Percentiles rank a stretch among this genome's conserved stretches.
These are phyloP conservation scores for Powellomyces hirtus DNA, from an alignment of 192 early-diverging fungal species.

Conservation along the genomic window DNA sequence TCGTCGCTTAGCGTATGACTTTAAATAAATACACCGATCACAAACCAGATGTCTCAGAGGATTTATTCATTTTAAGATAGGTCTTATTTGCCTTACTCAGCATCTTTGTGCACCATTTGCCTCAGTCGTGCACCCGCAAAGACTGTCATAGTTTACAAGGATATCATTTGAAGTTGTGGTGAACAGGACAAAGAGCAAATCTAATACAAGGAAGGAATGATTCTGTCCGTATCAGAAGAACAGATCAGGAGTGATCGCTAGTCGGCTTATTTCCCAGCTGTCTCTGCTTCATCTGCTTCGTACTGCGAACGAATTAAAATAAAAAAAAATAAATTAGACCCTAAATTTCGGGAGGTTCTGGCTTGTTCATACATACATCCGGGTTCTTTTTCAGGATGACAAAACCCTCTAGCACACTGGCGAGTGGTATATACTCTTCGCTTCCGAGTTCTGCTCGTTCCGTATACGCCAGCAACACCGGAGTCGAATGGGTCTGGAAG, in stretches of 20 bases:
- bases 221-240: too few relatives aligned
- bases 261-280: conserved; percentile 31
- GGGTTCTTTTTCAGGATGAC: conserved; percentile 93
- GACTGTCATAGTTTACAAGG: too few relatives aligned
- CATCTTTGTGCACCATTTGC: too few relatives aligned
- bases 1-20: too few relatives aligned
- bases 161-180: too few relatives aligned
- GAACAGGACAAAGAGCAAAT: too few relatives aligned
- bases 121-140: too few relatives aligned
- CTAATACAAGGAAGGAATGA: too few relatives aligned
- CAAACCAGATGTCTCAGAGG: too few relatives aligned
- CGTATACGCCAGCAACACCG: conserved; percentile 91
- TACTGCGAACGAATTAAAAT: conserved; percentile 20
- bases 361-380: conserved; percentile 23
- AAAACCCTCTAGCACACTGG: conserved; percentile 90
- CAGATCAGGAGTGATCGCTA: too few relatives aligned
- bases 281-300: conserved; percentile 39
- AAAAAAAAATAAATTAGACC: not conserved
- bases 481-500: conserved; percentile 98
- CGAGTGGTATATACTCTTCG: conserved; percentile 89
- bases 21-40: not conserved
- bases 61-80: too few relatives aligned
- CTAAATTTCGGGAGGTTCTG: not conserved
- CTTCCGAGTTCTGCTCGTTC: conserved; percentile 98
- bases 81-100: too few relatives aligned